These are phyloP conservation scores for Cucurbita ficifolia DNA, from an alignment of 306 rosid genomes.

Conservation along the genomic window DNA sequence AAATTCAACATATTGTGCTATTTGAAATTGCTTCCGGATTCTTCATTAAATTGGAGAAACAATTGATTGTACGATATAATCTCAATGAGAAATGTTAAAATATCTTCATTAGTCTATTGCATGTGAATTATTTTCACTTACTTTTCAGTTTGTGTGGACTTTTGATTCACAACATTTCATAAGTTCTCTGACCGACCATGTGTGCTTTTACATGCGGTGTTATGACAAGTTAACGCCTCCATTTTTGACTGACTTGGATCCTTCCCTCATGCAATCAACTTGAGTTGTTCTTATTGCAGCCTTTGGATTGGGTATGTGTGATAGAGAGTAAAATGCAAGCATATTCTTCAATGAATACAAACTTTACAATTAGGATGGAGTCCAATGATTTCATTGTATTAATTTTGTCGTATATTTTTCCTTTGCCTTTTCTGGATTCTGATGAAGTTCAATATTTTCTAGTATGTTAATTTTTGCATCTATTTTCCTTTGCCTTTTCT, in stretches of 20 bases:
- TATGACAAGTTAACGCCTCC: neutral
- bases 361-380: neutral
- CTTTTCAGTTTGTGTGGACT: neutral
- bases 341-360: conserved; percentile 1
- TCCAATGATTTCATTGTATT: neutral
- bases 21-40: neutral
- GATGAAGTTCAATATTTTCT: neutral
- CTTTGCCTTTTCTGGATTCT: neutral
- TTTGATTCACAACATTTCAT: neutral
- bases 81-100: neutral
- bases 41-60: neutral
- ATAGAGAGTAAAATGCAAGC: conserved; percentile 1
- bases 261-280: neutral
- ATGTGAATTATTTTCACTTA: neutral
- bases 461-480: neutral
- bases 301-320: neutral
- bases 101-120: neutral
- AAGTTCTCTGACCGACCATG: neutral
- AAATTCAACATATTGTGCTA: neutral
- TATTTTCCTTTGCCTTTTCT: neutral
- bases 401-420: neutral
- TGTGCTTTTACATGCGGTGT: neutral
- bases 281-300: neutral
- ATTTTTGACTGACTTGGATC: neutral
- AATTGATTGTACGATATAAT: neutral